phyloP scores from a whole-genome alignment of 176 grass and related monocot species.

The Aegilops tauschii region DNA sequence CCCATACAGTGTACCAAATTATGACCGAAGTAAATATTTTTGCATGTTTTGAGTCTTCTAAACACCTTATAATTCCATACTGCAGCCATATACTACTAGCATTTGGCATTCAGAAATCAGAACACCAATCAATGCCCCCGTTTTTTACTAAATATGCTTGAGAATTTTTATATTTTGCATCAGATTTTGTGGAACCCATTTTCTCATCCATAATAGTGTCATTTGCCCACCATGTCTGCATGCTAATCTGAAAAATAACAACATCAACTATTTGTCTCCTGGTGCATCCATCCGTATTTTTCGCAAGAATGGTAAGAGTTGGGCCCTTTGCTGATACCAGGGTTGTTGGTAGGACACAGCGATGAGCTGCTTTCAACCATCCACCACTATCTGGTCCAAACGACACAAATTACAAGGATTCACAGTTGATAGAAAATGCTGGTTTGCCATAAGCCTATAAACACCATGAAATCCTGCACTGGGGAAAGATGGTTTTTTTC shows the following conservation, averaged over 20 bases:
- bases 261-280: neutral
- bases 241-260: neutral
- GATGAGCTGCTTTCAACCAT: neutral
- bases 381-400: conserved; percentile 7
- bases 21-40: neutral
- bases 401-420: neutral
- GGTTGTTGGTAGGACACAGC: neutral
- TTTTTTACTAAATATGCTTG: neutral
- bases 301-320: neutral
- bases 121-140: neutral
- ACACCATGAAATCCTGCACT: conserved; percentile 11
- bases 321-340: neutral
- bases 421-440: neutral
- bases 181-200: neutral
- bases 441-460: neutral
- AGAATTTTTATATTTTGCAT: neutral
- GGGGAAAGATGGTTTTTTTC: neutral
- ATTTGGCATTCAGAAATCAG: neutral
- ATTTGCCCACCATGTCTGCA: neutral
- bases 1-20: neutral
- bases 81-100: neutral
- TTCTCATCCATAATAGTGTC: neutral
- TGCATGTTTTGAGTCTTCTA: neutral
- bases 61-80: conserved; percentile 17
- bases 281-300: neutral